A percentile compares a stretch with the other conserved stretches of the same genome.
These are phyloP conservation scores for Atkinsonella texensis DNA, from an alignment of 2,329 filamentous ascomycete genomes.

Conservation along the genomic window DNA sequence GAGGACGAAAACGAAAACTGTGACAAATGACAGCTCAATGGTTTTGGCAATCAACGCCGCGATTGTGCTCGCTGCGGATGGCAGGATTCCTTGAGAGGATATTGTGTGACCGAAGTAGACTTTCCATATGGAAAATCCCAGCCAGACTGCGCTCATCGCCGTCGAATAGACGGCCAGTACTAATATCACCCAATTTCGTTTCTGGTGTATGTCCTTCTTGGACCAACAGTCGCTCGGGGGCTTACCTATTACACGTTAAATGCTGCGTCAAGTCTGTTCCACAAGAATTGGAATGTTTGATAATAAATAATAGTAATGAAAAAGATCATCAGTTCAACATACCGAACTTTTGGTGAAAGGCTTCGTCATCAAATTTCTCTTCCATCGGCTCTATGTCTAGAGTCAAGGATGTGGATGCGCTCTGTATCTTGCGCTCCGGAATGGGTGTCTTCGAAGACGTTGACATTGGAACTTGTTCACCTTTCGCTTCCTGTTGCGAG, in stretches of 20 bases:
- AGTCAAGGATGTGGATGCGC: neutral
- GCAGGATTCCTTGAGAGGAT: conserved; percentile 40
- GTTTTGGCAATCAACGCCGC: conserved; percentile 62
- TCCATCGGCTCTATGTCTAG: neutral
- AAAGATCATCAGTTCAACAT: conserved; percentile 6
- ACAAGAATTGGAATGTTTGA: too few species aligned
- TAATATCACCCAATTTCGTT: conserved; percentile 31
- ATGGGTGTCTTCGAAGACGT: neutral
- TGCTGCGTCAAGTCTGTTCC: too few species aligned
- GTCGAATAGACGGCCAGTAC: conserved; percentile 50
- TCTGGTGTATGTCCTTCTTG: conserved; percentile 18
- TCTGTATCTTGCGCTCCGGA: neutral
- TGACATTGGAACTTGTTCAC: neutral
- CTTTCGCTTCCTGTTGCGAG: neutral
- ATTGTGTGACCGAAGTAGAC: conserved; percentile 51
- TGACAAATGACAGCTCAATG: conserved; percentile 68
- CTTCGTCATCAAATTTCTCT: conserved; percentile 13
- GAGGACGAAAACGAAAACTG: conserved; percentile 61
- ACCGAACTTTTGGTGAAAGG: conserved; percentile 21
- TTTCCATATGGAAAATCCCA: conserved; percentile 47
- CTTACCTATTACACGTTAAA: conserved; percentile 8
- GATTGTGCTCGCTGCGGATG: conserved; percentile 53
- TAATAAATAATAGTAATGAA: too few species aligned
- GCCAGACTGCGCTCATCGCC: conserved; percentile 51
- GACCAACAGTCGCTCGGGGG: conserved; percentile 23